phyloP scores from a whole-genome alignment of 1,139 yeast species.

The Suhomyces panamericanus region DNA sequence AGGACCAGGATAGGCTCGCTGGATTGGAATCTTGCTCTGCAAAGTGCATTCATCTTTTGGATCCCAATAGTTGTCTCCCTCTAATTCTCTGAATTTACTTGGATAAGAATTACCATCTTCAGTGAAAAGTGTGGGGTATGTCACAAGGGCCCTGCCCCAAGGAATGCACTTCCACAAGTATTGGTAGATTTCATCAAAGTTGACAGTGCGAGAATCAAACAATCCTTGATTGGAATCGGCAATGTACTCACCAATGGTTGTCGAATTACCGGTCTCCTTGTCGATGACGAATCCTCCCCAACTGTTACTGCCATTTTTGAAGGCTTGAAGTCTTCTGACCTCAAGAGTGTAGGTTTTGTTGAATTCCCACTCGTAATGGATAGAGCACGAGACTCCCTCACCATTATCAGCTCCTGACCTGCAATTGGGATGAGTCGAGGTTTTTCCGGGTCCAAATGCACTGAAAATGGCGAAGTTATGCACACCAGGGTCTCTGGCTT shows the following conservation, averaged over 20 bases:
- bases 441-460: slow-evolving; percentile 4
- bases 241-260: slow-evolving; percentile 1
- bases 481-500: neutral
- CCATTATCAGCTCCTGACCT: slow-evolving; percentile 4
- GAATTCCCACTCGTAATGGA: slow-evolving; percentile 7
- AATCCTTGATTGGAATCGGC: neutral
- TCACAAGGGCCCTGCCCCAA: neutral
- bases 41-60: too few relatives aligned
- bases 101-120: neutral
- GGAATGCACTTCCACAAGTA: neutral
- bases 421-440: slow-evolving; percentile 2
- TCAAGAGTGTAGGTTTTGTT: slow-evolving; percentile 4
- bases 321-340: neutral
- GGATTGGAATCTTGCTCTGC: too few relatives aligned
- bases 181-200: slow-evolving; percentile 4
- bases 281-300: slow-evolving; percentile 8
- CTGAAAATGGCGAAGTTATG: slow-evolving; percentile 1
- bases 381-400: slow-evolving; percentile 6
- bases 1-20: too few relatives aligned
- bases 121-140: neutral
- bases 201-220: neutral
- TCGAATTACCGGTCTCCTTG: neutral
- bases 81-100: too few relatives aligned
- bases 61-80: too few relatives aligned
- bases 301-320: slow-evolving; percentile 4